These are phyloP conservation scores for Sabuloglossum arenarium DNA, from an alignment of 495 filamentous ascomycete genomes.

Conservation along the genomic window DNA sequence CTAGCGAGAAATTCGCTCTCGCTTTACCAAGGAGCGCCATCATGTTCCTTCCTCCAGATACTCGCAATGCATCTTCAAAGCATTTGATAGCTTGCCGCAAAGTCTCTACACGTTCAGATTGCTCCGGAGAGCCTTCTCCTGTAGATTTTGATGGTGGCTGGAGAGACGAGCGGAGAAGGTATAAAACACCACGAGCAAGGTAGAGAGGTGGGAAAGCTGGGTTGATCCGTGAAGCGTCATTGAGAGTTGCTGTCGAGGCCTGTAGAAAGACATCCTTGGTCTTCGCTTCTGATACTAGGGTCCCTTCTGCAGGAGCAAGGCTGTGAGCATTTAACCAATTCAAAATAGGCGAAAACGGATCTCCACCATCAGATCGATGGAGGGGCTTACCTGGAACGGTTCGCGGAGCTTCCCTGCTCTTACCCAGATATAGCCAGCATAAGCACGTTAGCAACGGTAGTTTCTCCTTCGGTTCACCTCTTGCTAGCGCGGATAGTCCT, in stretches of 20 bases:
- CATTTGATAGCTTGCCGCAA: slow-evolving; percentile 67
- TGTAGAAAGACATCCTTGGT: slow-evolving; percentile 89
- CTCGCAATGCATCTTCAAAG: slow-evolving; percentile 78
- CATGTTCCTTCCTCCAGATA: slow-evolving; percentile 67
- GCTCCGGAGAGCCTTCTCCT: slow-evolving; percentile 38
- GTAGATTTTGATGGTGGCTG: slow-evolving; percentile 49
- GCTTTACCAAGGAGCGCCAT: slow-evolving; percentile 78
- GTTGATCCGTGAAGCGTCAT: slow-evolving; percentile 86
- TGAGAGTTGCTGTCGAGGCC: slow-evolving; percentile 70
- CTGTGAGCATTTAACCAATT: not conserved
- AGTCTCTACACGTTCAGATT: slow-evolving; percentile 55
- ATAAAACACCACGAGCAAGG: slow-evolving; percentile 78
- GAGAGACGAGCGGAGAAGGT: slow-evolving; percentile 69
- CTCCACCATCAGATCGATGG: slow-evolving; percentile 18
- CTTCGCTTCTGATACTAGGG: slow-evolving; percentile 42
- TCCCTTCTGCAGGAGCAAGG: slow-evolving; percentile 14
- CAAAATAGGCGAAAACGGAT: slow-evolving; percentile 1
- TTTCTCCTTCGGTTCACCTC: slow-evolving; percentile 58
- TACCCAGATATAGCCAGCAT: slow-evolving; percentile 83
- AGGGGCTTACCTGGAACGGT: slow-evolving; percentile 14
- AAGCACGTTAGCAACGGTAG: slow-evolving; percentile 63
- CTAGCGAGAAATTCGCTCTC: slow-evolving; percentile 61
- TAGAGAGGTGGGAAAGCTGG: slow-evolving; percentile 74
- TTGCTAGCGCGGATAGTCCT: slow-evolving; percentile 51
- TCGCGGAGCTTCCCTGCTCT: slow-evolving; percentile 78